phyloP scores from a whole-genome alignment of 2,329 filamentous ascomycete species.

The Malbranchea cinnamomea region DNA sequence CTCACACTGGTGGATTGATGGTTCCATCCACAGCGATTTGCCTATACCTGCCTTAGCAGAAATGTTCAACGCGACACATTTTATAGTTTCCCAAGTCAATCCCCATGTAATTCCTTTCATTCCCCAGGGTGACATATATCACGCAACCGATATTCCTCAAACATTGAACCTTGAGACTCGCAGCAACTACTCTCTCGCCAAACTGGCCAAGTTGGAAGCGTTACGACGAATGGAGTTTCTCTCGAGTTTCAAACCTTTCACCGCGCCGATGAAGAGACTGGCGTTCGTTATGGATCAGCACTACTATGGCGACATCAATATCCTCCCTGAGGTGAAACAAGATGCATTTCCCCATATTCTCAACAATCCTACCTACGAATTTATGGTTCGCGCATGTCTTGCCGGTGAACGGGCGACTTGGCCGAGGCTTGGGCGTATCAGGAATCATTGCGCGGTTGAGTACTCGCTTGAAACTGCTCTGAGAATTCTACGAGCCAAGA shows the following conservation, averaged over 20 bases:
- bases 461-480: constrained; percentile 46
- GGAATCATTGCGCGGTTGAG: constrained; percentile 80
- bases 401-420: constrained; percentile 77
- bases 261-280: constrained; percentile 62
- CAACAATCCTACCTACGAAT: constrained; percentile 70
- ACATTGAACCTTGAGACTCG: constrained; percentile 16
- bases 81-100: constrained; percentile 94
- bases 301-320: constrained; percentile 91
- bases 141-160: background rate
- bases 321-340: constrained; percentile 64
- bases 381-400: constrained; percentile 66
- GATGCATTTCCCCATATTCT: constrained; percentile 63
- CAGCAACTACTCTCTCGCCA: constrained; percentile 54
- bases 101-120: constrained; percentile 85
- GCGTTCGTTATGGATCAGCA: constrained; percentile 74
- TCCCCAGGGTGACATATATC: constrained; percentile 52
- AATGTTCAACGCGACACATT: constrained; percentile 97
- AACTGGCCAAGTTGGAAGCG: constrained; percentile 63
- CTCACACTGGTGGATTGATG: constrained; percentile 79
- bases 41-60: constrained; percentile 81
- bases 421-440: constrained; percentile 73
- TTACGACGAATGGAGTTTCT: constrained; percentile 68
- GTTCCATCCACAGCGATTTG: constrained; percentile 85
- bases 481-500: constrained; percentile 24
- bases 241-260: constrained; percentile 65